Base-by-base conservation (phyloP, 805 yeast species). In the Metahyphopichia silvanorum region DNA sequence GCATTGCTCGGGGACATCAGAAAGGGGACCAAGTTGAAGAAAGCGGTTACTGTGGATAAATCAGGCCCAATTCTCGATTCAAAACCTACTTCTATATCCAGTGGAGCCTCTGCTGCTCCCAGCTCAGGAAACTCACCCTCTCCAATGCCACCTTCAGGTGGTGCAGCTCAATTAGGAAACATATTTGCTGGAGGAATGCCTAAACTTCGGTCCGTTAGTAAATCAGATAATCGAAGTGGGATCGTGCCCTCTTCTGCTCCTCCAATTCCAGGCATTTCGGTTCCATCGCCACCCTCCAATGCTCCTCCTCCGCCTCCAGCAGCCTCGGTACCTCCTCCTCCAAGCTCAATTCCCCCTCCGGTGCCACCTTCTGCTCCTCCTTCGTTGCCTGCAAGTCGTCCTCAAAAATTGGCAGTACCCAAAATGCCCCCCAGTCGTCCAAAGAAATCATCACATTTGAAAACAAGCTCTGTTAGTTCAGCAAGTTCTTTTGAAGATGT, bases 131-230 rank as follows among this genome's bases (percentile, higher is more conserved):
- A 50, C 3, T 27, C 40, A 19, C 38, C 52, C 3, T 32, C 57
- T 2, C 43, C 65, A 10, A 39, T 49, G 6, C 43, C 59, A 9
- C 46, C 57, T 7, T 60, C 69, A 11, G 35, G 45, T 16, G 55
- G 46, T n/a, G 56, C 57, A 7, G 80, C 81, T 2, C 77, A 66
- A 48, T 58, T 81, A 43, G 86, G 84, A 12, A 82, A 79, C 32
- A 67, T 82, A 11, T 79, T 82, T 57, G 87, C 93, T 3, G 86
- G 82, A 5, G 94, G 94, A 1, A 69, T 86, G 57, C 93, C 94
- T 6, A 82, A 82, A 47, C 65, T 85, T 39, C 77, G 74, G 32
- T 53, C 56, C 25, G 53, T 50, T 6, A 38, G 40, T 19, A 46
- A 44, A 17, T 51, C 46, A 20, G 69, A 66, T 38, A 65, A 63